Evolutionary conservation across 257 asterid species (phyloP).

Genomic region (Petrea volubilis): DNA sequence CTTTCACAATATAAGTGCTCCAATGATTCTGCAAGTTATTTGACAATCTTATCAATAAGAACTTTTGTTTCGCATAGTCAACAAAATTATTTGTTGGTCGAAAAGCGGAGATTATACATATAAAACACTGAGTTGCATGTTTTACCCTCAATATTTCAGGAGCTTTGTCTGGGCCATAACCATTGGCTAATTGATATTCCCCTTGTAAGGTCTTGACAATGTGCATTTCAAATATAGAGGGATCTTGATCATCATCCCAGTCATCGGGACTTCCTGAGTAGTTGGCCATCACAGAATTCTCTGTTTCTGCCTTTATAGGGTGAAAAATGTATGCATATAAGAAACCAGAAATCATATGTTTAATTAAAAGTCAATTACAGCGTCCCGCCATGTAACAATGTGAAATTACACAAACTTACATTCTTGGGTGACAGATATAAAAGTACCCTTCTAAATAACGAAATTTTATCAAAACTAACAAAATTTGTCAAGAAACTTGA

Average conservation of each 20-base stretch:
- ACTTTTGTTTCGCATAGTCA: not conserved
- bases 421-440: not conserved
- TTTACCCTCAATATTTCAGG: constrained; percentile 37
- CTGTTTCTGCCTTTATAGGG: constrained; percentile 39
- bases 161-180: constrained; percentile 41
- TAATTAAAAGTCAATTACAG: not conserved
- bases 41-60: not conserved
- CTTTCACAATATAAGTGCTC: constrained; percentile 46
- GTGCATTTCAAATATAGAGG: constrained; percentile 45
- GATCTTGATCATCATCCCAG: constrained; percentile 40
- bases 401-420: too few species aligned
- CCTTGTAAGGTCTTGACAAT: constrained; percentile 35
- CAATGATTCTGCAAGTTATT: constrained; percentile 38
- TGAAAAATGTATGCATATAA: constrained; percentile 12
- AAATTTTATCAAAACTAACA: too few species aligned
- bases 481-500: too few species aligned
- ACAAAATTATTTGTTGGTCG: not conserved
- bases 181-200: constrained; percentile 44
- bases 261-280: constrained; percentile 35
- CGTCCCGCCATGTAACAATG: not conserved
- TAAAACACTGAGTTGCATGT: not conserved
- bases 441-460: not conserved
- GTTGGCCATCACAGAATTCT: constrained; percentile 37
- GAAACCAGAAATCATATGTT: not conserved
- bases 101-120: not conserved